phyloP scores from a whole-genome alignment of 352 stramenopile species.

The Phytophthora sp. region DNA sequence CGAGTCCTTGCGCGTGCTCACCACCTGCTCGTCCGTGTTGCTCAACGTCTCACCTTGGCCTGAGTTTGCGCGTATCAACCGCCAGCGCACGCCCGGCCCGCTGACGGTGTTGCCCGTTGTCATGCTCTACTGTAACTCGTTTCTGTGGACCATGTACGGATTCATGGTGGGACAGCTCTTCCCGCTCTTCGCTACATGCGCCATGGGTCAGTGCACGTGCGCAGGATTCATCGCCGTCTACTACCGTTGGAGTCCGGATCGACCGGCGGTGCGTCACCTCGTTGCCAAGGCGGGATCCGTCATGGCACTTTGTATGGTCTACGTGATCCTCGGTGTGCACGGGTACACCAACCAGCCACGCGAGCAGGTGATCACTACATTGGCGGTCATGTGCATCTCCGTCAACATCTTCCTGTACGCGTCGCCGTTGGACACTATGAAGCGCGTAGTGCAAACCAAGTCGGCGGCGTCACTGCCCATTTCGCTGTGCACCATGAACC shows the following conservation, averaged over 20 bases:
- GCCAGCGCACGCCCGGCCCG: slow-evolving; percentile 38
- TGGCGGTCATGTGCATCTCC: slow-evolving; percentile 50
- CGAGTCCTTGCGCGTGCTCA: slow-evolving; percentile 38
- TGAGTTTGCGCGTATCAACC: slow-evolving; percentile 47
- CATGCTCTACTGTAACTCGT: slow-evolving; percentile 46
- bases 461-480: slow-evolving; percentile 56
- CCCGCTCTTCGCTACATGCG: slow-evolving; percentile 47
- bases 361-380: slow-evolving; percentile 38
- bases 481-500: slow-evolving; percentile 47
- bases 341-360: slow-evolving; percentile 36
- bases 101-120: slow-evolving; percentile 45
- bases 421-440: slow-evolving; percentile 56
- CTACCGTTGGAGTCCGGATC: slow-evolving; percentile 41
- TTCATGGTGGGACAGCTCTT: slow-evolving; percentile 51
- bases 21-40: slow-evolving; percentile 41
- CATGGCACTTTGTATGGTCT: slow-evolving; percentile 40
- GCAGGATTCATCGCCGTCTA: slow-evolving; percentile 47
- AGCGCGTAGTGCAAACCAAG: slow-evolving; percentile 47
- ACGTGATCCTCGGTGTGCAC: slow-evolving; percentile 32
- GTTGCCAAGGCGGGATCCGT: slow-evolving; percentile 25
- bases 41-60: slow-evolving; percentile 46
- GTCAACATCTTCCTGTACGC: slow-evolving; percentile 50
- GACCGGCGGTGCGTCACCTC: slow-evolving; percentile 28
- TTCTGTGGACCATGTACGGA: slow-evolving; percentile 55
- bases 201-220: slow-evolving; percentile 41